Evolutionary conservation across 345 rosid species (phyloP).

Genomic region (Cardamine chenopodiifolia): DNA sequence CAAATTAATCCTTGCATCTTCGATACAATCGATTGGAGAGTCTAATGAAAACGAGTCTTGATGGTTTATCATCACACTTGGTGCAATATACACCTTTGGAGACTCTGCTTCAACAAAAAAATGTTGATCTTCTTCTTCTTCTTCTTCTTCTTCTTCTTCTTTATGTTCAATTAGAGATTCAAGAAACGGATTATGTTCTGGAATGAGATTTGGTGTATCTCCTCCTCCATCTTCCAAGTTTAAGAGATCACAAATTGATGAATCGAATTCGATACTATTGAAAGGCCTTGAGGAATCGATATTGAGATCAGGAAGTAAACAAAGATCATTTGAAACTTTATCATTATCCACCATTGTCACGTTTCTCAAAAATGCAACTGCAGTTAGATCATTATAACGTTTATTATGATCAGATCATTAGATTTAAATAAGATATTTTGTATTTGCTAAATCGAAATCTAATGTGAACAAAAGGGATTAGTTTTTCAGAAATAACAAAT

Average conservation of each 20-base stretch:
- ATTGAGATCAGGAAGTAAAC: conserved; percentile 27
- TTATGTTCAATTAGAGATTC: neutral
- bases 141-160: conserved; percentile 1
- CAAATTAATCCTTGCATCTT: conserved; percentile 36
- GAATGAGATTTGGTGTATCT: conserved; percentile 19
- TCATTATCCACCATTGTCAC: conserved; percentile 30
- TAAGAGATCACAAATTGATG: conserved; percentile 33
- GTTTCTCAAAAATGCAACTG: conserved; percentile 6
- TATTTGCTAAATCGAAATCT: neutral
- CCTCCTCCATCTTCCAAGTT: conserved; percentile 26
- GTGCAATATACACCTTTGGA: conserved; percentile 36
- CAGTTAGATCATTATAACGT: neutral
- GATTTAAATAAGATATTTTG: neutral
- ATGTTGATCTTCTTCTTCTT: neutral
- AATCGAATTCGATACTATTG: conserved; percentile 20
- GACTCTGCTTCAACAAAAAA: conserved; percentile 2
- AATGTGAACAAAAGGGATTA: neutral
- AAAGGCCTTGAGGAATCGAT: conserved; percentile 5
- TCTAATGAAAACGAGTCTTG: conserved; percentile 35
- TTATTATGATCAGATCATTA: neutral
- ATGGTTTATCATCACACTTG: conserved; percentile 34
- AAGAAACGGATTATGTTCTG: conserved; percentile 31
- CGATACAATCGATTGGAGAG: conserved; percentile 16
- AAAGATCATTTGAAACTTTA: conserved; percentile 33
- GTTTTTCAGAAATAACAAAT: neutral